Evolutionary conservation across 768 basidiomycete genomes (phyloP).

Genomic region (Leccinum incarnatum): DNA sequence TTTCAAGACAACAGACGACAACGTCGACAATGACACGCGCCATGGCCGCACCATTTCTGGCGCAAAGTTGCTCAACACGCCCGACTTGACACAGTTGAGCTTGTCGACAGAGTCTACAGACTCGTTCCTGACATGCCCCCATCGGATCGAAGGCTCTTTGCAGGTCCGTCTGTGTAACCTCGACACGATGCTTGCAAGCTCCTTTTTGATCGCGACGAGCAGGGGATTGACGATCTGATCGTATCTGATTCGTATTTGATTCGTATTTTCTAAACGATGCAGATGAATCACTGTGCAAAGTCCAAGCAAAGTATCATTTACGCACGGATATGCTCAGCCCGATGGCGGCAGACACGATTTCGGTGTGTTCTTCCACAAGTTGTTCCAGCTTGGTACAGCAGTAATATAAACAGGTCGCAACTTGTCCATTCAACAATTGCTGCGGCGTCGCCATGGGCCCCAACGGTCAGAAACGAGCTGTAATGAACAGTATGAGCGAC

Average conservation of each 20-base stretch:
- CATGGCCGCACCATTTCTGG: constrained; percentile 74
- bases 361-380: constrained; percentile 22
- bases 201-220: constrained; percentile 70
- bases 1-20: neutral
- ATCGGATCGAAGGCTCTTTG: constrained; percentile 66
- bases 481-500: neutral
- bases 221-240: constrained; percentile 62
- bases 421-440: constrained; percentile 71
- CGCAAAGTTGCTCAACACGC: constrained; percentile 70
- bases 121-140: constrained; percentile 54
- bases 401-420: constrained; percentile 63
- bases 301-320: neutral
- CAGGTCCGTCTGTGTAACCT: constrained; percentile 83
- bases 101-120: constrained; percentile 71
- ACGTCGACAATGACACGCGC: constrained; percentile 36
- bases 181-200: constrained; percentile 64
- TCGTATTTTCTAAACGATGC: constrained; percentile 23
- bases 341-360: constrained; percentile 52
- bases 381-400: constrained; percentile 27
- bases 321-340: constrained; percentile 58
- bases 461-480: constrained; percentile 71
- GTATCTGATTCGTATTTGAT: constrained; percentile 33
- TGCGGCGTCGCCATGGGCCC: constrained; percentile 79
- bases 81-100: constrained; percentile 73
- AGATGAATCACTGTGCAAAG: neutral